Evolutionary conservation across 176 grass and related monocot genomes (phyloP), one percentile per base, ranked within the genome.

Genomic region (Hordeum marinum): DNA sequence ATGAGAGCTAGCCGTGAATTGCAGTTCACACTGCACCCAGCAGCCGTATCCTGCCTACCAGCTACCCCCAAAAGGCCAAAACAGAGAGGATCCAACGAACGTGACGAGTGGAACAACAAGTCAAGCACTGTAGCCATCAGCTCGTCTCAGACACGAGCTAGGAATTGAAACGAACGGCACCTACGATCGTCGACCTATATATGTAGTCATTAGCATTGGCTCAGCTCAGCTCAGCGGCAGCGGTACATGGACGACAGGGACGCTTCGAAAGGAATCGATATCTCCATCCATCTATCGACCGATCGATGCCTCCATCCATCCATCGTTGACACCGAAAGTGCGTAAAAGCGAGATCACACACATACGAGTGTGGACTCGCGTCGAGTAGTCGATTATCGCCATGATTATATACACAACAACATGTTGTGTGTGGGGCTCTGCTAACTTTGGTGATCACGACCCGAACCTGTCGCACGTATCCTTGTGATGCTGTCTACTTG

Each of bases 311-410:
- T 57, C 54, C 54, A 57, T 57, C 20, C 54, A 21, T 57, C 54
- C 54, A 6, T 79, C 58, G 74, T 83, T 78, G 80, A 90, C 84
- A 83, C 88, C 88, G 88, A 87, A 90, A 90, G 88, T n/a, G 65
- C 87, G 39, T 0, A 8, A 86, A 83, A 90, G 75, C 59, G 84
- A 83, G 83, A 82, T 71, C 71, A 54, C 73, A 39, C 31, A 18
- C 17, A 7, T 84, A 18, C 21, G 15, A 29, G 17, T 42, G 64
- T 60, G 60, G 26, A 11, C 50, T 58, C 48, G 71, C 36, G 54
- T 65, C 73, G 74, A 72, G 26, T 18, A 24, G 63, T 64, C 78
- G 21, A 72, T 50, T 45, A 60, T 86, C 66, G 11, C 20, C 24
- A 74, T 37, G 20, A 71, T 74, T 12, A n/a, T 10, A 23, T 27